Percentiles rank a stretch among this genome's conserved stretches.
Conservation (phyloP, 2,329 filamentous ascomycete species). For the Phialocephala sp. region DNA sequence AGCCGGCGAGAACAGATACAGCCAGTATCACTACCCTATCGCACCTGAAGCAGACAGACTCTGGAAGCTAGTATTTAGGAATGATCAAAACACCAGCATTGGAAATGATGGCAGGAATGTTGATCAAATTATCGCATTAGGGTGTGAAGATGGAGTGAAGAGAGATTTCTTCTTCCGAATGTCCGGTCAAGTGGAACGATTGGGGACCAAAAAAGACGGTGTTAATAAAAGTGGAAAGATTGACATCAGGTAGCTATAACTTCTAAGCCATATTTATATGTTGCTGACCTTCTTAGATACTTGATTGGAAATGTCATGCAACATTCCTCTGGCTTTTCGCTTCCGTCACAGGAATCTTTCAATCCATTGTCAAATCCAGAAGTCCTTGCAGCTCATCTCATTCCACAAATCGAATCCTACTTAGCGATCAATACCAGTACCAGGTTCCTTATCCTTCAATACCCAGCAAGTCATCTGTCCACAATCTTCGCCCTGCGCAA, state of each 20-base stretch:
- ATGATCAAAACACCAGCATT: slow-evolving; percentile 28
- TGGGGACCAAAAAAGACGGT: slow-evolving; percentile 57
- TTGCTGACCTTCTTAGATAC: slow-evolving; percentile 50
- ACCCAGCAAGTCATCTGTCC: slow-evolving; percentile 59
- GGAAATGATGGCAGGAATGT: slow-evolving; percentile 48
- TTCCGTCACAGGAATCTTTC: slow-evolving; percentile 54
- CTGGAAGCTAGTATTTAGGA: slow-evolving; percentile 43
- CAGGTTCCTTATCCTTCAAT: slow-evolving; percentile 64
- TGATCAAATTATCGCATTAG: slow-evolving; percentile 65
- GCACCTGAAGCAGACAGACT: slow-evolving; percentile 52
- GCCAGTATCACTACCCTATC: slow-evolving; percentile 54
- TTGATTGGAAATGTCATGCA: slow-evolving; percentile 67
- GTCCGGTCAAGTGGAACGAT: slow-evolving; percentile 57
- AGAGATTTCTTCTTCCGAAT: slow-evolving; percentile 56
- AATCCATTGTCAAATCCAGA: slow-evolving; percentile 60
- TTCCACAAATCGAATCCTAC: slow-evolving; percentile 66
- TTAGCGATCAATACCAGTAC: slow-evolving; percentile 58
- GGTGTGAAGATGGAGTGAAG: slow-evolving; percentile 59
- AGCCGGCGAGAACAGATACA: slow-evolving; percentile 52
- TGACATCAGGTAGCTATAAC: slow-evolving; percentile 58
- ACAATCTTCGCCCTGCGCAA: slow-evolving; percentile 63
- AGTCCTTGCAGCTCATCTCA: slow-evolving; percentile 61
- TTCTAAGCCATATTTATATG: background rate
- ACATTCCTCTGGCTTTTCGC: slow-evolving; percentile 53
- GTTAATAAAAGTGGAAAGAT: slow-evolving; percentile 59